These are phyloP conservation scores for Mucor circinelloides DNA, from an alignment of 371 early-diverging fungal species.

Conservation along the genomic window DNA sequence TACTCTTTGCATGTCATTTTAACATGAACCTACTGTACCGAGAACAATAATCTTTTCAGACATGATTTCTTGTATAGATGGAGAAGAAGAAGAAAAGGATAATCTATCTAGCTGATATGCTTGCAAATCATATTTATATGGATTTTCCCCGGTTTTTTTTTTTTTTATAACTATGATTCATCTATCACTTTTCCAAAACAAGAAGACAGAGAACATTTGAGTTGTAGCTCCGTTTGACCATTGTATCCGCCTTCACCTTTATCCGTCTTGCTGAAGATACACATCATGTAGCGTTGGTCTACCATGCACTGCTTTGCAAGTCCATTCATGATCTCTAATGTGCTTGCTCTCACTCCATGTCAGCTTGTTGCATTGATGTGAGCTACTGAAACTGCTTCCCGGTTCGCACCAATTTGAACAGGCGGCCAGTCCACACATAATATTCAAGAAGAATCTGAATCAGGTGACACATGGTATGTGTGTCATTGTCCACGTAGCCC, in stretches of 20 bases:
- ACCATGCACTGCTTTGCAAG: not conserved
- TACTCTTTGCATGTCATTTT: not conserved
- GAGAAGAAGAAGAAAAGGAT: not conserved
- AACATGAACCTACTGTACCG: not conserved
- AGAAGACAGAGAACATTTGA: not conserved
- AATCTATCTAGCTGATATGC: not conserved
- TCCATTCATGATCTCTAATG: not conserved
- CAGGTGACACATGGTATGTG: not conserved
- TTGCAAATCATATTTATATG: not conserved
- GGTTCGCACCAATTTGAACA: not conserved
- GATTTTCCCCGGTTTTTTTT: not conserved
- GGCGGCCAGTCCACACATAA: not conserved
- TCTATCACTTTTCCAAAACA: not conserved
- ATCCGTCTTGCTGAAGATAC: not conserved
- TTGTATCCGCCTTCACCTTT: not conserved
- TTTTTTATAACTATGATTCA: not conserved
- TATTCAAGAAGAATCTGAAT: not conserved
- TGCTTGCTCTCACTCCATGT: not conserved
- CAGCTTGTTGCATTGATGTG: not conserved
- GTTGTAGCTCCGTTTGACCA: not conserved
- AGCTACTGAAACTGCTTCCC: not conserved
- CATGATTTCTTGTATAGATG: not conserved
- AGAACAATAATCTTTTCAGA: constrained; percentile 10
- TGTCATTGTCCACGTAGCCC: not conserved
- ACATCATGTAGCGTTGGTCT: not conserved